Base-by-base conservation (phyloP, 306 rosid species). In the Delonix regia region DNA sequence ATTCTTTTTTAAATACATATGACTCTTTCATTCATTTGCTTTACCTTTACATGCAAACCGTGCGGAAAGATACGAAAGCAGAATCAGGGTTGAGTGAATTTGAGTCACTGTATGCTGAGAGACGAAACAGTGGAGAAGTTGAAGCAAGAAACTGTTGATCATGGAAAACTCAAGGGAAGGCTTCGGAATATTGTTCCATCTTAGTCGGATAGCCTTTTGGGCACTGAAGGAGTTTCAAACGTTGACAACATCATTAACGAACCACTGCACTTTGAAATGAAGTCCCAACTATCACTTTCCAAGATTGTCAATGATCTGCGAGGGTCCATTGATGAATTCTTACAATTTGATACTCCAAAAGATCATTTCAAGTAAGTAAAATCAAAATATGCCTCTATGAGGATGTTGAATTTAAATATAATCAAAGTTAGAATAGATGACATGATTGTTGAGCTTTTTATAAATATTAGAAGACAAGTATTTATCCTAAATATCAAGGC, bases 331-430 rank as follows among this genome's bases (percentile, higher is more conserved):
- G 78, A 77, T 30, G 73, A 80, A 2, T 6, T 69, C 36, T 76
- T 85, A 0, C 82, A 82, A 45, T 87, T 87, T 78, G 85, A 82
- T 16, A 85, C 85, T 65, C 87, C 87, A 73, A 85, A n/a, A 74
- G 71, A 44, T 69, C 9, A 52, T 47, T 55, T 63, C 86, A 73
- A 49, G 88, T 82, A 39, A 76, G 55, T 62, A 10, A 42, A 45
- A n/a, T n/a, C n/a, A n/a, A n/a, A n/a, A n/a, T 12, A 47, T 14
- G 1, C 4, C 6, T 1, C n/a, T 3, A 4, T 47, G 0, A 4
- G 52, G 14, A 13, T 14, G 4, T 44, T 44, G 13, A 44, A 44
- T 44, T 10, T 44, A 16, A n/a, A 51, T 0, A 51, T n/a, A 51
- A 51, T 19, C 24, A 18, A 16, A 51, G 57, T n/a, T n/a, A n/a